These are phyloP conservation scores for Schizochytrium sp. DNA, from an alignment of 108 stramenopile species.

Conservation along the genomic window DNA sequence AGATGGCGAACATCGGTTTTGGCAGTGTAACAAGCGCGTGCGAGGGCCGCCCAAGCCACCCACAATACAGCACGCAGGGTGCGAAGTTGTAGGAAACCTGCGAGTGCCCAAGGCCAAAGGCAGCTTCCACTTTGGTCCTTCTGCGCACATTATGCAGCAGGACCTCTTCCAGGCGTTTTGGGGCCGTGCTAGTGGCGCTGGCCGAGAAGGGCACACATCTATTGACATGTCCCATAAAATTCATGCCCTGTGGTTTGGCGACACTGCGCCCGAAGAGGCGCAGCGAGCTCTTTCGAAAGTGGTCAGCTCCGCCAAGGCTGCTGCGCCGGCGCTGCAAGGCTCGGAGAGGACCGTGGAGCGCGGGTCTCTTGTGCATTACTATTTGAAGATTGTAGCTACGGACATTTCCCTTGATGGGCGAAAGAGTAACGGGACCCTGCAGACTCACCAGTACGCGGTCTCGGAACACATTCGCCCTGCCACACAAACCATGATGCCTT, in stretches of 20 bases:
- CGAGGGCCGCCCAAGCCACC: neutral
- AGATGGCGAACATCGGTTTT: neutral
- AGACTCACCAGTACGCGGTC: neutral
- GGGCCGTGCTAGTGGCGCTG: no score
- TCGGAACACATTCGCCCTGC: neutral
- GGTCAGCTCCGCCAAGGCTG: neutral
- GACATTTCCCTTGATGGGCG: neutral
- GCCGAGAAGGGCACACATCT: neutral
- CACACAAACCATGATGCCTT: neutral
- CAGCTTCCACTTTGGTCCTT: conserved; percentile 13
- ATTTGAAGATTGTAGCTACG: neutral
- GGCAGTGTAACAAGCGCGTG: neutral
- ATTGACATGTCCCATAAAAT: neutral
- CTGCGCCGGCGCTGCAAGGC: neutral
- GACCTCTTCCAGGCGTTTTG: neutral
- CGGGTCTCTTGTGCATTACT: neutral
- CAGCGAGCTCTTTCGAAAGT: neutral
- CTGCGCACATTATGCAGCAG: neutral
- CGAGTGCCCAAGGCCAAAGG: conserved; percentile 1
- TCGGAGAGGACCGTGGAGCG: neutral
- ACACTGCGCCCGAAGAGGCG: neutral
- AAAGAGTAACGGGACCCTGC: neutral
- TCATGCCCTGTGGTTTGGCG: neutral
- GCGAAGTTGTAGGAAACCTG: neutral
- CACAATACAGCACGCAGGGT: neutral